Evolutionary conservation across 345 rosid genomes (phyloP).

Genomic region (Aquilaria yunnanensis): DNA sequence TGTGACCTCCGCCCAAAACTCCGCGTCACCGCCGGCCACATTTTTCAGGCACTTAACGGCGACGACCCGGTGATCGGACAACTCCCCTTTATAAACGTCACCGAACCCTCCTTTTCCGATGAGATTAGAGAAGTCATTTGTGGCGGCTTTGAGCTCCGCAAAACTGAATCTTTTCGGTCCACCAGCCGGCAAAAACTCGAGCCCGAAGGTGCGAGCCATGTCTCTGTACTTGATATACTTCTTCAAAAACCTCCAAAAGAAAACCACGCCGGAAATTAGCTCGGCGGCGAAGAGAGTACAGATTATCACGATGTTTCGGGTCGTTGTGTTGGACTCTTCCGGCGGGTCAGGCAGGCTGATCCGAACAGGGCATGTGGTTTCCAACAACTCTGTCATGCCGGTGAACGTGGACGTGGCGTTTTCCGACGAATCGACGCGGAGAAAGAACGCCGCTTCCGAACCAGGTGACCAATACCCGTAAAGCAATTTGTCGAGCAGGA

Average conservation of each 20-base stretch:
- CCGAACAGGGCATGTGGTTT: slow-evolving; percentile 48
- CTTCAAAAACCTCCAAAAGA: slow-evolving; percentile 56
- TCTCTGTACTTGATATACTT: slow-evolving; percentile 61
- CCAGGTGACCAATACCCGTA: slow-evolving; percentile 67
- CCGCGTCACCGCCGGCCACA: slow-evolving; percentile 53
- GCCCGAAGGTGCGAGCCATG: slow-evolving; percentile 67
- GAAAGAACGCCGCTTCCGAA: slow-evolving; percentile 31
- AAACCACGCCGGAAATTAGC: slow-evolving; percentile 46
- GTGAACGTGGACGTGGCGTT: slow-evolving; percentile 29
- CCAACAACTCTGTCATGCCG: slow-evolving; percentile 45
- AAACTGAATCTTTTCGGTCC: slow-evolving; percentile 57
- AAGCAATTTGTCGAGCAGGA: slow-evolving; percentile 27
- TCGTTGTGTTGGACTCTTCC: slow-evolving; percentile 34
- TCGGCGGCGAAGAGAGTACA: slow-evolving; percentile 55
- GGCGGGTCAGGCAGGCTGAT: slow-evolving; percentile 62
- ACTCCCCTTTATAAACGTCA: slow-evolving; percentile 58
- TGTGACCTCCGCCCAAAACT: slow-evolving; percentile 68
- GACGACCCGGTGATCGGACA: slow-evolving; percentile 48
- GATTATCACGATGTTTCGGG: slow-evolving; percentile 44
- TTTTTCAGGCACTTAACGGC: slow-evolving; percentile 62
- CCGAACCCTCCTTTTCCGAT: slow-evolving; percentile 69
- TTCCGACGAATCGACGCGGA: slow-evolving; percentile 39
- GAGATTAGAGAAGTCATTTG: slow-evolving; percentile 35
- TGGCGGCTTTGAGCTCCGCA: slow-evolving; percentile 54
- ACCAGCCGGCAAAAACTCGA: slow-evolving; percentile 59